Base-by-base conservation (phyloP, 1,284 basidiomycete species). In the Melampsora americana region DNA sequence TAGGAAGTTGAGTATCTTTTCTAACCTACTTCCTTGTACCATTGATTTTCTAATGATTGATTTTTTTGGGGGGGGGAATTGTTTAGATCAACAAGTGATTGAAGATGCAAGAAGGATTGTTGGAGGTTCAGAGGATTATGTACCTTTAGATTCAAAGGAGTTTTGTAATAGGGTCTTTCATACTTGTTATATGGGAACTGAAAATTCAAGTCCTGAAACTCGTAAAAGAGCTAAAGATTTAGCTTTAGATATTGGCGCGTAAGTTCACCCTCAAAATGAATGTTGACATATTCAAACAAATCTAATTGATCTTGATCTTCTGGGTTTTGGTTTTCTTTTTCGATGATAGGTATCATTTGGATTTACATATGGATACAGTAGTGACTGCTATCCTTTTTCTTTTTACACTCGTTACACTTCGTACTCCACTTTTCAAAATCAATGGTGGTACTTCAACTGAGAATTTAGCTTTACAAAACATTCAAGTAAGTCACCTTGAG, bases 381-480 rank as follows among this genome's bases (percentile, higher is more conserved):
- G 72, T 75, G 18, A 68, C 59, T 16, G 39, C 72, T 16, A 75
- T 75, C 30, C 66, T 65, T 26, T 67, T 56, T 35, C 61, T 75
- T 26, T 75, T 75, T 67, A 48, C 72, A 20, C 39, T 68, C 5
- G 62, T 60, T n/a, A 75, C 72, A 2, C 65, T 65, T 23, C 59
- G 59, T 14, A 75, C 56, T n/a, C 72, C 72, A 3, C 56, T 60
- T 9, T 75, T 75, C 44, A 75, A 75, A 66, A 50, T 68, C 20
- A 65, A 68, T 53, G 72, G 72, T 28, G 72, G 72, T 11, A 61
- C 53, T 62, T 53, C 59, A 35, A 62, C 65, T 48, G 72, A 75
- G 39, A 75, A 75, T 68, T 66, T 75, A 62, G 72, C 72, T n/a
- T 64, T 75, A 20, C 72, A 75, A 56, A 75, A 75, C 44, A 75